Evolutionary conservation across 768 basidiomycete species (phyloP).

Genomic region (Tremella mesenterica): DNA sequence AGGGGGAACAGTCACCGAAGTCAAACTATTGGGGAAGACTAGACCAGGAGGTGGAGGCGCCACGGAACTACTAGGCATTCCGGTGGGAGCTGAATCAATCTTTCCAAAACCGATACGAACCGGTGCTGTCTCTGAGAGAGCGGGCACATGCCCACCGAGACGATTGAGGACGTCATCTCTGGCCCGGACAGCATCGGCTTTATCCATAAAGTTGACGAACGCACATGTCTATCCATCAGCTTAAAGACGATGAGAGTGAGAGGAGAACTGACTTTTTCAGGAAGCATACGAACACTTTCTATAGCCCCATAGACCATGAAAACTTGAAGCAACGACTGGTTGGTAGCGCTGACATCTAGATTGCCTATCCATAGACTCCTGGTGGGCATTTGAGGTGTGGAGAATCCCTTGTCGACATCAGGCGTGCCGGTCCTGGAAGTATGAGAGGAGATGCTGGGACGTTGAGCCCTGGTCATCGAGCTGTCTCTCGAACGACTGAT

Average conservation of each 20-base stretch:
- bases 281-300: slow-evolving; percentile 84
- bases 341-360: slow-evolving; percentile 85
- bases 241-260: background rate
- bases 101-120: slow-evolving; percentile 98
- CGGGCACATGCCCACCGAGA: slow-evolving; percentile 68
- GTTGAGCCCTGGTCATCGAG: slow-evolving; percentile 21
- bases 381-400: slow-evolving; percentile 69
- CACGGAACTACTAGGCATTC: slow-evolving; percentile 63
- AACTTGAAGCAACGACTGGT: slow-evolving; percentile 87
- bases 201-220: slow-evolving; percentile 97
- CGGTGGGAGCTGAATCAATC: slow-evolving; percentile 84
- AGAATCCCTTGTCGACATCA: slow-evolving; percentile 23
- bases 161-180: slow-evolving; percentile 96
- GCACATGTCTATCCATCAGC: slow-evolving; percentile 70
- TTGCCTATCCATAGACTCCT: slow-evolving; percentile 98
- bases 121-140: slow-evolving; percentile 87
- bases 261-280: slow-evolving; percentile 72
- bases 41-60: slow-evolving; percentile 43
- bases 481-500: slow-evolving; percentile 14
- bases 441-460: slow-evolving; percentile 29
- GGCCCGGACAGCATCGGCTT: slow-evolving; percentile 88
- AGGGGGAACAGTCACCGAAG: slow-evolving; percentile 36
- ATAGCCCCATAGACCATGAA: slow-evolving; percentile 97
- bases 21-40: slow-evolving; percentile 43
- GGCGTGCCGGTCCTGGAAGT: slow-evolving; percentile 37